Base-by-base conservation (phyloP, 2,329 filamentous ascomycete species). In the Arthrobotrys musiformis region DNA sequence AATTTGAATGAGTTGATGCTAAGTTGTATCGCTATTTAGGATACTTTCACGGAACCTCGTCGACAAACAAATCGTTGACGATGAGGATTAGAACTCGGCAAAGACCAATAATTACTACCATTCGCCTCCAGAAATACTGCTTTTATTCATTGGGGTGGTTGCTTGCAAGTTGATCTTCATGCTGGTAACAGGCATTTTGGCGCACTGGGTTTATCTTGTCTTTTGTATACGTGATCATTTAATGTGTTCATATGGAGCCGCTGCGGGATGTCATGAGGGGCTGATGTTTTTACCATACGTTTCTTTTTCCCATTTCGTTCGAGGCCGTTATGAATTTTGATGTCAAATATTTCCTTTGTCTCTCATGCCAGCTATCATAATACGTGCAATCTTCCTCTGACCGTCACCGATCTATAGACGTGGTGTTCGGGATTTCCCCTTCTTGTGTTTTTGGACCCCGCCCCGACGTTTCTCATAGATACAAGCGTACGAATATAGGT, bases 41-140 rank as follows among this genome's bases (percentile, higher is more conserved):
- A 77, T 77, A 35, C 73, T 77, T 28, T 77, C 73, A 28, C 33
- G 73, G 24, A 77, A 77, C 24, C 44, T 77, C 2, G 73, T 77
- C 8, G 73, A 77, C 50, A 77, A 77, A 24, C 73, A 77, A 52
- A 77, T 77, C 8, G 73, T 77, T 6, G 73, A 77, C 28, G 73
- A 77, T 26, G 73, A 77, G 8, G 73, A 77, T 33, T 77, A 77
- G 40, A 24, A 0, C 4, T 28, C 11, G 13, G 9, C 33, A 48
- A 19, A 17, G 33, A 22, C 24, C 37, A 3, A 28, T 26, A 22
- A 30, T 8, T 19, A 17, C 37, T 33, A 22, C 15, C 11, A 30
- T 35, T 67, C 22, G 35, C 48, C 48, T 28, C 8, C 11, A 9
- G 33, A 13, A 17, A n/a, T 48, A 30, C 50, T 48, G 26, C n/a